Base-by-base conservation (phyloP, 768 basidiomycete species). In the Lactifluus rugatus region DNA sequence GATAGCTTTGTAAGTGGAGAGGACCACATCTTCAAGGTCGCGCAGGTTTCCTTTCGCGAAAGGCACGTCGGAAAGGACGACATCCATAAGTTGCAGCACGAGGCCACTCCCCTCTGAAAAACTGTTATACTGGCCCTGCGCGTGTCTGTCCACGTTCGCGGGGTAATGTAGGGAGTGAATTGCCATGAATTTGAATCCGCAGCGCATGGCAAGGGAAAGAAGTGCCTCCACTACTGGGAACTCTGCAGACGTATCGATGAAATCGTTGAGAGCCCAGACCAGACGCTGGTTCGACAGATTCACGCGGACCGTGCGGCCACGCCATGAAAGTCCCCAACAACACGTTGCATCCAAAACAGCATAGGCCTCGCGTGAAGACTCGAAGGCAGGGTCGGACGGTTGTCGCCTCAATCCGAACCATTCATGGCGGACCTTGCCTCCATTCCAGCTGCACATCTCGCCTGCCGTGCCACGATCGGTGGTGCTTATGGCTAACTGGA, bases 281-380 rank as follows among this genome's bases (percentile, higher is more conserved):
- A 61, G 47, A 17, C 59, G 59, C n/a, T 47, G 44, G 16, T 58
- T 53, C 8, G 62, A 42, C 25, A 61, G 21, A 21, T 37, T 48
- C 11, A 63, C 56, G 48, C 55, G 55, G 25, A 63, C 62, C 16
- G 55, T 54, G 36, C 56, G 45, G 17, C 59, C 59, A 34, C 32
- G 55, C 62, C 62, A 63, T 28, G 34, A 16, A 34, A 44, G 56
- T 14, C 54, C 62, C 55, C 59, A 63, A 46, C 62, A 63, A 39
- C 50, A 54, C 19, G 62, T 54, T 36, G 62, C 62, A 42, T 63
- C 59, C 28, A 63, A 41, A 39, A 61, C 19, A 3, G 62, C 59
- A 56, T 63, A 57, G n/a, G 51, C 52, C 52, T 57, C 59, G 31
- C 62, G 62, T 32, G 45, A 46, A 5, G 48, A 47, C 16, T 28